These are phyloP conservation scores for Erythrobasidium yunnanense DNA, from an alignment of 768 basidiomycete genomes.

Conservation along the genomic window DNA sequence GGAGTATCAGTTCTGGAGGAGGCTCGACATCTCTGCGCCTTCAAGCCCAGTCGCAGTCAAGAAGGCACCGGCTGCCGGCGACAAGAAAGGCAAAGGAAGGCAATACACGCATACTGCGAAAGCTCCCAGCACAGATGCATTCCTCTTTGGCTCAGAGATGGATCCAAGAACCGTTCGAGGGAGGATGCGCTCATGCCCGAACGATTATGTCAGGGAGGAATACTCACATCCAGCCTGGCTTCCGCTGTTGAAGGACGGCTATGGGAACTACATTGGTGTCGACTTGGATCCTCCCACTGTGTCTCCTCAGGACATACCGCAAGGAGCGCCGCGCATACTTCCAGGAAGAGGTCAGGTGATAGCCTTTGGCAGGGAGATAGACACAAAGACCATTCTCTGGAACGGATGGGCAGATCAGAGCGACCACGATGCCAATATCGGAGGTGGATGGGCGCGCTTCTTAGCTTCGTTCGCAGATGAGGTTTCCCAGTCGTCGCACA, in stretches of 20 bases:
- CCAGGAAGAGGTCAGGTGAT: conserved; percentile 70
- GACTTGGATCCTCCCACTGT: conserved; percentile 63
- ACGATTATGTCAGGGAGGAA: conserved; percentile 71
- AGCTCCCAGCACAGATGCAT: background rate
- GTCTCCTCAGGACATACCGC: background rate
- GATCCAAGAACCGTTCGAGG: conserved; percentile 34
- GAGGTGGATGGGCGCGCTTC: conserved; percentile 90
- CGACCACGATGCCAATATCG: conserved; percentile 51
- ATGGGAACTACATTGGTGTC: conserved; percentile 91
- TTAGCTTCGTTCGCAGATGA: conserved; percentile 82
- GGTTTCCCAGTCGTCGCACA: conserved; percentile 53
- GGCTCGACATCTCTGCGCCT: conserved; percentile 55
- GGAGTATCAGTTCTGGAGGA: conserved; percentile 94
- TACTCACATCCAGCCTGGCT: conserved; percentile 96
- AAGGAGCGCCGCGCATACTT: conserved; percentile 42
- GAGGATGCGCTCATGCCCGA: conserved; percentile 78
- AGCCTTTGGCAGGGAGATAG: conserved; percentile 96
- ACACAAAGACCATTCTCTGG: conserved; percentile 92
- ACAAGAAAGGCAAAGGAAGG: conserved; percentile 4
- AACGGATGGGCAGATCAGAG: conserved; percentile 47
- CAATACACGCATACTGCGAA: background rate
- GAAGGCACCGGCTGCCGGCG: background rate
- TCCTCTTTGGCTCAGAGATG: conserved; percentile 21
- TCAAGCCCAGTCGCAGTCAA: conserved; percentile 5
- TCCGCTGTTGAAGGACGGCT: conserved; percentile 83